Evolutionary conservation across 2,329 filamentous ascomycete genomes (phyloP).

Genomic region (Blastomyces emzantsi): DNA sequence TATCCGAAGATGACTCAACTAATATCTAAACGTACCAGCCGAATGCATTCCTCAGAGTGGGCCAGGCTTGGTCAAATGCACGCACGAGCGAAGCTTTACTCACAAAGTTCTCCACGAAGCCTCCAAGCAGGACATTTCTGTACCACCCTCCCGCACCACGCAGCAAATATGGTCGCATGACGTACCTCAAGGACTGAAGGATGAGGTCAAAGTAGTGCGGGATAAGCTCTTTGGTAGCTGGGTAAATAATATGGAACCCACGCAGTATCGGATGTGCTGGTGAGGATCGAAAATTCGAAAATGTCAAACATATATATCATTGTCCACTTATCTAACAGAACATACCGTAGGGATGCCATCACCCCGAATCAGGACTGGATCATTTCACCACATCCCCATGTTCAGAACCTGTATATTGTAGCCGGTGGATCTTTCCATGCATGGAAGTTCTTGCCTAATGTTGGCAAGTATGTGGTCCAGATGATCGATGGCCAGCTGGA

Average conservation of each 20-base stretch:
- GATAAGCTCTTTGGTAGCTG: constrained; percentile 7
- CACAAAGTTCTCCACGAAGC: constrained; percentile 5
- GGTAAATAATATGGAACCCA: constrained; percentile 3
- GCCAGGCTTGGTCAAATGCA: constrained; percentile 9
- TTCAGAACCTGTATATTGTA: constrained; percentile 38
- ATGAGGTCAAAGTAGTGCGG: constrained; percentile 3
- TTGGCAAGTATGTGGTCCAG: constrained; percentile 45
- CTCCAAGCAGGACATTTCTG: constrained; percentile 6
- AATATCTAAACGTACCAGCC: constrained; percentile 2
- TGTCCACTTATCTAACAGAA: not conserved
- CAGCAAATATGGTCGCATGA: constrained; percentile 6
- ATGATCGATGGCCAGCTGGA: constrained; percentile 33
- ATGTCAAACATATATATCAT: not conserved
- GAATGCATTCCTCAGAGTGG: constrained; percentile 9
- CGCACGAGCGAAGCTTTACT: constrained; percentile 10
- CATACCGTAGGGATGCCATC: constrained; percentile 39
- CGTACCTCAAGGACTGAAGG: constrained; percentile 7
- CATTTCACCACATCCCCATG: constrained; percentile 42
- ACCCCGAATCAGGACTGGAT: constrained; percentile 47
- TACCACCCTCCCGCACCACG: constrained; percentile 2
- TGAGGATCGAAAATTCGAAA: not conserved
- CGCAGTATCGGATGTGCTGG: constrained; percentile 12
- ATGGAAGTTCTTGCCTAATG: constrained; percentile 45
- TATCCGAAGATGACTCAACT: not conserved
- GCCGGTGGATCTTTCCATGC: constrained; percentile 46